These are phyloP conservation scores for Fagopyrum esculentum DNA, from an alignment of 148 eudicot species.

Conservation along the genomic window DNA sequence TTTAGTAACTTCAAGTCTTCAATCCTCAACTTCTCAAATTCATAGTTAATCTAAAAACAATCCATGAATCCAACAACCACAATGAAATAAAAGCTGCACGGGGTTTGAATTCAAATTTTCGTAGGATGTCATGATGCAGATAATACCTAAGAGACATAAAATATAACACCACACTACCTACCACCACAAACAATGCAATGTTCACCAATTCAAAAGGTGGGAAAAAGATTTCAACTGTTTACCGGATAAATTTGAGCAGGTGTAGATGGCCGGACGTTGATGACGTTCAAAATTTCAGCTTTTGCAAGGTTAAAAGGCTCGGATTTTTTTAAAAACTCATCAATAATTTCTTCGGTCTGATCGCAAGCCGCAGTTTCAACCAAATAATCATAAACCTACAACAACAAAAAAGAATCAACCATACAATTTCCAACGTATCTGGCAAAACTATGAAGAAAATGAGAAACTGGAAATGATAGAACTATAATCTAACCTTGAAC, in stretches of 20 bases:
- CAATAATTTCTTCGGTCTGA: conserved; percentile 54
- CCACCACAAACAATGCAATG: neutral
- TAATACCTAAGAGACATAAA: neutral
- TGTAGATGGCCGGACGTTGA: conserved; percentile 60
- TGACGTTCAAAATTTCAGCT: conserved; percentile 60
- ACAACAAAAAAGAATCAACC: neutral
- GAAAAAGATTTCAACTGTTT: neutral
- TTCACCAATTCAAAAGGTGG: neutral
- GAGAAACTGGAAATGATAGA: neutral
- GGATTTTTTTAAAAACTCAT: conserved; percentile 34
- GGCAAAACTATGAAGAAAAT: neutral
- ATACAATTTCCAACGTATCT: neutral
- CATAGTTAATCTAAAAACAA: neutral
- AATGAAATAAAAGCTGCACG: neutral
- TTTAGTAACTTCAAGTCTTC: neutral
- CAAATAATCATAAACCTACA: conserved; percentile 79
- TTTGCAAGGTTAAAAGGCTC: conserved; percentile 44
- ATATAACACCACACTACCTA: no score
- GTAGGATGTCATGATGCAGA: neutral
- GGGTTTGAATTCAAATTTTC: neutral
- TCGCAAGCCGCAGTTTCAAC: conserved; percentile 47
- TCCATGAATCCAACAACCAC: neutral
- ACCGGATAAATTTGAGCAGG: conserved; percentile 55
- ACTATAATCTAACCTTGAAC: conserved; percentile 35
- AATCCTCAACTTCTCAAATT: neutral